Percentiles rank a stretch among this genome's conserved stretches.
Conservation (phyloP, 2,329 filamentous ascomycete genomes). For the Ophiostoma triangulosporum region DNA sequence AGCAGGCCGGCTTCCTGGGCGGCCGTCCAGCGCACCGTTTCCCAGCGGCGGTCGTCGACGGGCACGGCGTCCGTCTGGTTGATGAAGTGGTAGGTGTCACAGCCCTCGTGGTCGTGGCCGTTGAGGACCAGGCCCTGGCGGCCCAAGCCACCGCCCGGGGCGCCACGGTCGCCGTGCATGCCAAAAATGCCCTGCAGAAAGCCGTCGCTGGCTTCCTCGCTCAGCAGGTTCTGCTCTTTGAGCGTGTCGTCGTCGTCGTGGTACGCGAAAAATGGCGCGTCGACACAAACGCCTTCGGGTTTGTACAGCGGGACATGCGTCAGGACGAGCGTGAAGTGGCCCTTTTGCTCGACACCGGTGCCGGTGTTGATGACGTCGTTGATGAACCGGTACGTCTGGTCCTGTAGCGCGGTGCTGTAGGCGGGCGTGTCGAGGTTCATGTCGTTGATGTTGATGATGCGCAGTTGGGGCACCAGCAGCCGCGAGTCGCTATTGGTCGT, state of each 20-base stretch:
- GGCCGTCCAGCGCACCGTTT: conserved; percentile 35
- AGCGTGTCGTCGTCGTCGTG: conserved; percentile 56
- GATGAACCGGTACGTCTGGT: conserved; percentile 64
- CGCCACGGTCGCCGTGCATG: conserved; percentile 49
- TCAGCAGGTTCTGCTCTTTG: conserved; percentile 85
- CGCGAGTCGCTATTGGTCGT: conserved; percentile 31
- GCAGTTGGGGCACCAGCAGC: conserved; percentile 51
- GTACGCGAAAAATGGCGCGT: conserved; percentile 72
- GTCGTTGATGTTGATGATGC: conserved; percentile 76
- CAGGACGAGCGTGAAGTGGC: conserved; percentile 67
- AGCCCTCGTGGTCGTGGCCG: conserved; percentile 91
- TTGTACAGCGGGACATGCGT: conserved; percentile 93
- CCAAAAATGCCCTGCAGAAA: conserved; percentile 80
- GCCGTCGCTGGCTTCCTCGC: conserved; percentile 53
- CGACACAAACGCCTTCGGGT: conserved; percentile 64
- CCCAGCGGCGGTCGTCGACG: conserved; percentile 32
- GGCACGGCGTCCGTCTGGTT: conserved; percentile 41
- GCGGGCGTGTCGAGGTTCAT: conserved; percentile 89
- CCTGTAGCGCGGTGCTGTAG: conserved; percentile 50
- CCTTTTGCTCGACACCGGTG: conserved; percentile 44
- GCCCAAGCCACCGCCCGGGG: conserved; percentile 48
- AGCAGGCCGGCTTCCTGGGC: conserved; percentile 30
- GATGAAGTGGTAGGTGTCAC: conserved; percentile 75
- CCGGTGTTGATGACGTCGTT: conserved; percentile 53
- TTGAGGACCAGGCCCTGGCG: conserved; percentile 71